These are phyloP conservation scores for Aspergillus japonicus DNA, from an alignment of 2,329 filamentous ascomycete genomes.

Conservation along the genomic window DNA sequence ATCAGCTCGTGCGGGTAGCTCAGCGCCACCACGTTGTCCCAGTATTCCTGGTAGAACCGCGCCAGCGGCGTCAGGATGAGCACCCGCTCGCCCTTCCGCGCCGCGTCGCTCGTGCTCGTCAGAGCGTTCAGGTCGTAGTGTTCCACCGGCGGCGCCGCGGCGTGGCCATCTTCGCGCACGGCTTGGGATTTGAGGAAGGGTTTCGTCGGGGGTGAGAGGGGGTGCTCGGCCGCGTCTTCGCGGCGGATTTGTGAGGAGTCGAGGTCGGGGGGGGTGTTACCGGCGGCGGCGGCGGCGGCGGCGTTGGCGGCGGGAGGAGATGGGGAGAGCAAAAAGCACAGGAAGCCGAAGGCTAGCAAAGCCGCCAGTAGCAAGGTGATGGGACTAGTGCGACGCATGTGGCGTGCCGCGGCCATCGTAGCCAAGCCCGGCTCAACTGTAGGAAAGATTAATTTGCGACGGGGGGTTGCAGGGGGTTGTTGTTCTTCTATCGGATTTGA, in stretches of 20 bases:
- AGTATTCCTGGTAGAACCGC: conserved; percentile 91
- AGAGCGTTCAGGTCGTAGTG: conserved; percentile 96
- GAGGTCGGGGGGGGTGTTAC: conserved; percentile 37
- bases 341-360: conserved; percentile 69
- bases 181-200: conserved; percentile 68
- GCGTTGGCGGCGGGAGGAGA: conserved; percentile 48
- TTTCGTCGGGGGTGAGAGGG: conserved; percentile 70
- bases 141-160: conserved; percentile 75
- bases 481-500: background rate
- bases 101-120: conserved; percentile 73
- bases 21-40: conserved; percentile 84
- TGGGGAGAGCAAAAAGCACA: conserved; percentile 52
- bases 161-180: conserved; percentile 46
- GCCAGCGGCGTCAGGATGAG: conserved; percentile 91
- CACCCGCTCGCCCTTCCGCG: conserved; percentile 77
- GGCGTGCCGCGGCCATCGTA: conserved; percentile 61
- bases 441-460: background rate
- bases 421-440: conserved; percentile 14
- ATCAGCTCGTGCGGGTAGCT: conserved; percentile 92
- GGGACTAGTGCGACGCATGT: conserved; percentile 75
- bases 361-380: conserved; percentile 71
- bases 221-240: conserved; percentile 63
- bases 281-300: conserved; percentile 49
- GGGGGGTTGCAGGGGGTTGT: background rate
- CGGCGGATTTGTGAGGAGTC: conserved; percentile 50